phyloP scores from a whole-genome alignment of 2,329 filamentous ascomycete genomes.

The Beauveria australis region DNA sequence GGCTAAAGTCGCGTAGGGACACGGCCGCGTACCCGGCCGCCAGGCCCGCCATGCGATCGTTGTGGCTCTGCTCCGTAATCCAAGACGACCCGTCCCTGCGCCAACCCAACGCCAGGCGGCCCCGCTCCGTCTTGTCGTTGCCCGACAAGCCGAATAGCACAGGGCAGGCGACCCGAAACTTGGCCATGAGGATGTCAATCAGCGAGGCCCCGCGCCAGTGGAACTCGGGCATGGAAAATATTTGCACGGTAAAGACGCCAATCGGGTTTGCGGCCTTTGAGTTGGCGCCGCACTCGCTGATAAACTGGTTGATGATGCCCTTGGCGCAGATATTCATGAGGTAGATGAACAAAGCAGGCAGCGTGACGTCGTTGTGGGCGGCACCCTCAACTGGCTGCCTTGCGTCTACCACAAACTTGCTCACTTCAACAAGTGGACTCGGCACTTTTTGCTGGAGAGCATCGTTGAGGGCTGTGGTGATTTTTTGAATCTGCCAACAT shows the following conservation, averaged over 20 bases:
- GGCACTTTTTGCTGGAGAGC: slow-evolving; percentile 44
- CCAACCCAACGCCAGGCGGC: slow-evolving; percentile 67
- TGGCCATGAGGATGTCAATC: slow-evolving; percentile 78
- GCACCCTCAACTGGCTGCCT: slow-evolving; percentile 41
- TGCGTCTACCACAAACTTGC: slow-evolving; percentile 41
- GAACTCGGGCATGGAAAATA: slow-evolving; percentile 64
- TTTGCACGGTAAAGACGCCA: slow-evolving; percentile 65
- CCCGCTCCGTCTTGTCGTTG: slow-evolving; percentile 61
- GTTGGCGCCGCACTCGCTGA: slow-evolving; percentile 56
- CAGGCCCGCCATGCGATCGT: slow-evolving; percentile 74
- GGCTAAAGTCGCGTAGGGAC: slow-evolving; percentile 72
- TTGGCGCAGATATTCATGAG: slow-evolving; percentile 72
- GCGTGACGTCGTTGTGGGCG: slow-evolving; percentile 40
- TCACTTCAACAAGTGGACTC: slow-evolving; percentile 45
- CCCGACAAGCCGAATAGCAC: slow-evolving; percentile 79
- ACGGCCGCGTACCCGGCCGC: slow-evolving; percentile 79
- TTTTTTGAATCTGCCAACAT: slow-evolving; percentile 25
- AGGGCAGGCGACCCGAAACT: slow-evolving; percentile 73
- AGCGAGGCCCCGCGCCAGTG: slow-evolving; percentile 59
- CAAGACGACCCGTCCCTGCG: slow-evolving; percentile 51
- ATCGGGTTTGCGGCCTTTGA: slow-evolving; percentile 65
- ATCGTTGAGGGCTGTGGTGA: slow-evolving; percentile 38
- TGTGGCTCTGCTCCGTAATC: slow-evolving; percentile 63
- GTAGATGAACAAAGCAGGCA: slow-evolving; percentile 64
- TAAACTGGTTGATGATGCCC: slow-evolving; percentile 60